Evolutionary conservation across 176 grass and related monocot species (phyloP), one percentile per base, ranked within the genome.

Genomic region (Alopecurus myosuroides): DNA sequence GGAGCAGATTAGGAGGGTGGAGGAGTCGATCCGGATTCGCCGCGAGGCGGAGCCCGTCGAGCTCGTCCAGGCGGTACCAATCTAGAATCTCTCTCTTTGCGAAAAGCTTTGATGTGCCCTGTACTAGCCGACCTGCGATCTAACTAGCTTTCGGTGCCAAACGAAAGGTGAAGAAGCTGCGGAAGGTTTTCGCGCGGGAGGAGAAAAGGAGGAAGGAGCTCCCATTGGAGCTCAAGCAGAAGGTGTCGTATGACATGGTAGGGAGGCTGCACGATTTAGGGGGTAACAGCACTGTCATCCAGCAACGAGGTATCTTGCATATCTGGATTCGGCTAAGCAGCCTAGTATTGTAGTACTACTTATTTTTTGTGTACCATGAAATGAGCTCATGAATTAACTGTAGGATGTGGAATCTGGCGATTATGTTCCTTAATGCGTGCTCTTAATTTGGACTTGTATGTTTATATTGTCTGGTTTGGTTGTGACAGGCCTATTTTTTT

Each of bases 1-100:
- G 78, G 88, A 94, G 77, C 97, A 96, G 84, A 88, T 88, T 91
- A 85, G 76, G 78, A 87, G 77, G 45, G 88, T 92, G 26, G 87
- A 96, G 82, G 97, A 99, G 66, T 91, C 91, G 62, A 99, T 92
- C 90, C 93, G 84, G 81, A 86, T 92, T 89, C 91, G 97, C 17
- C 88, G 87, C 23, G 91, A 58, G 53, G 73, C 86, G 46, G 77
- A 90, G 83, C 91, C 91, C 20, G 53, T 87, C 41, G 93, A 94
- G 83, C 93, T 98, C 74, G 85, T 98, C 19, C 85, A 81, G 66
- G 93, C 85, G 89, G 97, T 98, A 81, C 20, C 60, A 42, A 65
- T 81, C 9, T 46, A 36, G 46, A 51, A 70, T 29, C 76, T 34
- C 76, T 50, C 77, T 36, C 71, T 60, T 74, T 81, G 5, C 31